Base-by-base conservation (phyloP, 2,329 filamentous ascomycete species). In the Sporothrix brunneoviolacea region DNA sequence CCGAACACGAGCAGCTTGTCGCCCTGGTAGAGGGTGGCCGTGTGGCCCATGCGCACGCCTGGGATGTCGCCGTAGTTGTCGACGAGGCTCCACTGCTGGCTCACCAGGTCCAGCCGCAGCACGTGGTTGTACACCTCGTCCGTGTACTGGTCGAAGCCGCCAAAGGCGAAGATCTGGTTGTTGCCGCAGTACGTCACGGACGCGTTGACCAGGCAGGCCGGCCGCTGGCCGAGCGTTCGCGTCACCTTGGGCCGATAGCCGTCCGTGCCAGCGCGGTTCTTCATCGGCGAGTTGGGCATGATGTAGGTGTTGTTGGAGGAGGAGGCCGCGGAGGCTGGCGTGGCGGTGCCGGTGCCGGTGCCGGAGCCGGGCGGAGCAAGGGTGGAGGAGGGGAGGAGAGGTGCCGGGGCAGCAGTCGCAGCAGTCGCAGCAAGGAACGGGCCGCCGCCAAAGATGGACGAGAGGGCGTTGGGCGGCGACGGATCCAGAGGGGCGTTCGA, bases 121-220 rank as follows among this genome's bases (percentile, higher is more conserved):
- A 98, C 93, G 70, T 98, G 93, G 64, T 98, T 98, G 70, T 98
- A 98, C 16, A 98, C 88, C 72, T 98, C 93, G 66, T 98, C 93
- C 0, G 93, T 98, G 65, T 95, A 97, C 68, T 97, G 91, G 64
- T 98, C 93, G 63, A 98, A 98, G 16, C 93, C 93, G 38, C 93
- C 93, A 73, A 98, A 98, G 10, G 91, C 93, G 68, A 94, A 97
- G 60, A 98, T 97, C 68, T 93, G 84, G 65, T 97, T 93, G 70
- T 95, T 93, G 53, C 91, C 91, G 62, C 93, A 95, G 67, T 95
- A 96, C n/a, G 93, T 98, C 54, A 97, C 91, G 1, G 93, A 97
- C 47, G 93, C 93, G 73, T 98, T 98, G 59, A 98, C 91, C 44
- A 98, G 77, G 64, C 91, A 97, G 32, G 93, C 91, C 33, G 93